Evolutionary conservation across 2,329 filamentous ascomycete genomes (phyloP).

Genomic region (Aspergillus arachidicola): DNA sequence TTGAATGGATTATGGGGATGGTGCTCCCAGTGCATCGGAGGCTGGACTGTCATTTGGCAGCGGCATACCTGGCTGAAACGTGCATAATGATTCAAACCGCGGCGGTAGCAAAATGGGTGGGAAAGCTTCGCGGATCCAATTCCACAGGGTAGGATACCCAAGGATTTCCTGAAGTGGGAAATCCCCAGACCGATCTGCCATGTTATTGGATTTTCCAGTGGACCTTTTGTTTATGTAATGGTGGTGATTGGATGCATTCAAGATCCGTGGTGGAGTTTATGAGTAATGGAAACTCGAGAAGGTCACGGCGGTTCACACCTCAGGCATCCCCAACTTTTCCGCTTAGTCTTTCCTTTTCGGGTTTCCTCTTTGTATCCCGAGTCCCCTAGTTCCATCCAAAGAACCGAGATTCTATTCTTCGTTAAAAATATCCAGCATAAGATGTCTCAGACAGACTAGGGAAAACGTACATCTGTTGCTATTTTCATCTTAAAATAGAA

Average conservation of each 20-base stretch:
- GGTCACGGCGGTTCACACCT: neutral
- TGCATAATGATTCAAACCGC: neutral
- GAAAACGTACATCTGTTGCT: no score
- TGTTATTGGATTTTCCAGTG: neutral
- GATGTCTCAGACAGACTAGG: no score
- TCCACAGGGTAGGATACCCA: neutral
- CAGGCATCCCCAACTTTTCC: neutral
- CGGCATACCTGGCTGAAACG: neutral
- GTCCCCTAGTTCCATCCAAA: no score
- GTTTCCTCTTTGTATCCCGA: no score
- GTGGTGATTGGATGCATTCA: neutral
- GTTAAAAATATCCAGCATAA: no score
- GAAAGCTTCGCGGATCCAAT: neutral
- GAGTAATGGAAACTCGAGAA: conserved; percentile 5
- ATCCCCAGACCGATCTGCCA: neutral
- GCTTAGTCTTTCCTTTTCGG: no score
- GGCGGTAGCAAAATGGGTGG: neutral
- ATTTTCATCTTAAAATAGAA: no score
- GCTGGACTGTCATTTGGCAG: neutral
- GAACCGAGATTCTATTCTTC: no score
- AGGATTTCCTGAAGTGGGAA: neutral
- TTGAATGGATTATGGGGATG: conserved; percentile 24
- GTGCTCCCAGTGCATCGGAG: conserved; percentile 11
- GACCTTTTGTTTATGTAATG: neutral
- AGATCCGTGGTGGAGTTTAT: neutral